Base-by-base conservation (phyloP, 169 alveolate genomes). In the Plasmodium vivax region DNA sequence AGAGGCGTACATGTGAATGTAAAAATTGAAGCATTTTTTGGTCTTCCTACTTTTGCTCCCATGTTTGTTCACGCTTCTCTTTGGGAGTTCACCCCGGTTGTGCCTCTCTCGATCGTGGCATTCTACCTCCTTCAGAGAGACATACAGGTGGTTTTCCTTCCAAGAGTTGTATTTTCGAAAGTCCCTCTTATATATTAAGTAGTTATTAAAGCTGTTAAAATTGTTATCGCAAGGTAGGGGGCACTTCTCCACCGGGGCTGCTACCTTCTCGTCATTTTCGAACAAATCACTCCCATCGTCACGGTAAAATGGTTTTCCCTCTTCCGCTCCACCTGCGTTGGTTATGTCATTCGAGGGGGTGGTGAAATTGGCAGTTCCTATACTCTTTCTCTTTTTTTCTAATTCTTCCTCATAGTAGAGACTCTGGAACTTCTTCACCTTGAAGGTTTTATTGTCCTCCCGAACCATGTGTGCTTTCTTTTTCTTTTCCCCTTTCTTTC, bases 181-280 rank as follows among this genome's bases (percentile, higher is more conserved):
- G 54, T 90, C 94, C 9, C 54, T 90, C 71, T 80, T 90, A 43
- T 90, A 90, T 62, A 90, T 62, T 90, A 90, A 90, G 73, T 90
- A 90, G 68, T 90, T 90, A 51, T 90, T 62, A 7, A 90, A 90
- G 74, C 73, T 90, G 71, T 32, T 80, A 80, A 16, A 58, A 23
- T 54, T 7, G 51, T 38, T 90, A 5, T 45, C 83, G 38, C 41
- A 1, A 47, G 38, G 77, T 9, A 19, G 32, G 77, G 41, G 7
- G 41, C 16, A 68, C 5, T 68, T 68, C 10, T 2, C 41, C 27
- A 2, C n/a, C 9, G 43, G 77, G n/a, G 2, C 30, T 68, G 36
- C 27, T 68, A 30, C 27, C 32, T 38, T 19, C 9, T 10, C 74
- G 38, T 71, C 54, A 62, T 71, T 10, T 7, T 38, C 16, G 27